Conservation (phyloP, 306 rosid genomes). For the Vachellia collinsii region DNA sequence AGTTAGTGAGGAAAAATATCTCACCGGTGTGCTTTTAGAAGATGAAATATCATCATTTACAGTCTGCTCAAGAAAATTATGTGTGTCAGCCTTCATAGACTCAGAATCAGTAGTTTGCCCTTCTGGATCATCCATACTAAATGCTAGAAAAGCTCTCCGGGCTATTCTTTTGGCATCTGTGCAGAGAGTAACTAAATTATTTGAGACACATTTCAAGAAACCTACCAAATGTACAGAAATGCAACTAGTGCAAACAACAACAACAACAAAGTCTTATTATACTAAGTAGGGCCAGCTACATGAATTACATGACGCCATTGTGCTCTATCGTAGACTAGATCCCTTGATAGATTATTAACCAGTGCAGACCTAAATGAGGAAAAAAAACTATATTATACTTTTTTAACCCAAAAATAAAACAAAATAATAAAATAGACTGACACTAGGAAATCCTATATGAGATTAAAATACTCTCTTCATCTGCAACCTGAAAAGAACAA, state of each 20-base stretch:
- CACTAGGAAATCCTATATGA: neutral
- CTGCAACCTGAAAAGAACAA: neutral
- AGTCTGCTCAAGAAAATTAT: slow-evolving; percentile 49
- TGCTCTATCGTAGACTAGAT: no score
- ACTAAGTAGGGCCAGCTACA: no score
- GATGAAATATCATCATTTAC: slow-evolving; percentile 54
- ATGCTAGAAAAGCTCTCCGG: slow-evolving; percentile 87
- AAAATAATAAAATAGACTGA: neutral
- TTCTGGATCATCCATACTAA: slow-evolving; percentile 66
- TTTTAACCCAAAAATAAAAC: neutral
- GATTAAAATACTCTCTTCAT: neutral
- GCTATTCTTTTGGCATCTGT: slow-evolving; percentile 92
- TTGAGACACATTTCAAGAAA: slow-evolving; percentile 13
- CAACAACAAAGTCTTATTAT: no score
- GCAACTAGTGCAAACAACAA: slow-evolving; percentile 21
- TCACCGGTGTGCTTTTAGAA: slow-evolving; percentile 78
- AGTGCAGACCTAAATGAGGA: no score
- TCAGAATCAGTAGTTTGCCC: slow-evolving; percentile 48
- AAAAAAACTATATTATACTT: slow-evolving; percentile 5
- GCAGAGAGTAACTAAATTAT: slow-evolving; percentile 33
- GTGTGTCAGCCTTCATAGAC: slow-evolving; percentile 43
- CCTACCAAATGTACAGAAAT: slow-evolving; percentile 33
- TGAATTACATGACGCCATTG: no score
- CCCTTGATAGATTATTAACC: no score
- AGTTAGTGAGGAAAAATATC: slow-evolving; percentile 38